Evolutionary conservation across 768 basidiomycete genomes (phyloP).

Genomic region (Naganishia friedmannii): DNA sequence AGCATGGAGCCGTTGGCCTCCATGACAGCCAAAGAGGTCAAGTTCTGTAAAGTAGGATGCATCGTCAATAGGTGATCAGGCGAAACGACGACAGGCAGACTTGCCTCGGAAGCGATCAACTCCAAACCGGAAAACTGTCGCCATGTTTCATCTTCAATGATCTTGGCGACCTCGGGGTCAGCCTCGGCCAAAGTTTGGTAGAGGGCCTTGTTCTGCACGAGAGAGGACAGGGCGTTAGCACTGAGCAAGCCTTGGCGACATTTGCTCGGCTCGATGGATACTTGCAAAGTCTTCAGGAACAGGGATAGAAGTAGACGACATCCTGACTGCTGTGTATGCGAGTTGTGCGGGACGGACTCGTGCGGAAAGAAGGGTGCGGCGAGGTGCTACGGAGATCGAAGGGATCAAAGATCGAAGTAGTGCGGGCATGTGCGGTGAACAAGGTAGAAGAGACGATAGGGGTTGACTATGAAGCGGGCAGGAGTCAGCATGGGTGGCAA

Average conservation of each 20-base stretch:
- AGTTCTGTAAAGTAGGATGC: slow-evolving; percentile 61
- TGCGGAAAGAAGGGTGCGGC: slow-evolving; percentile 17
- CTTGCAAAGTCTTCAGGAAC: slow-evolving; percentile 53
- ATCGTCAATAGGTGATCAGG: background rate
- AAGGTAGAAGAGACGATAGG: slow-evolving; percentile 5
- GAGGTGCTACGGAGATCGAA: slow-evolving; percentile 22
- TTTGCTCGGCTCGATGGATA: slow-evolving; percentile 32
- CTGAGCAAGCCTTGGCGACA: slow-evolving; percentile 54
- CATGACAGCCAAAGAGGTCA: slow-evolving; percentile 93
- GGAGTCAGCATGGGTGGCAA: background rate
- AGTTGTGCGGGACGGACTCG: slow-evolving; percentile 15
- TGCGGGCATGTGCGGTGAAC: slow-evolving; percentile 25
- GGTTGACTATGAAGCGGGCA: background rate
- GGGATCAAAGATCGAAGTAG: slow-evolving; percentile 30
- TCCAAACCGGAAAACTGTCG: slow-evolving; percentile 95
- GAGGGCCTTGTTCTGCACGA: slow-evolving; percentile 68
- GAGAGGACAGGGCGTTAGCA: no score
- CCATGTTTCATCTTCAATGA: slow-evolving; percentile 96
- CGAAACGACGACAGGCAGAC: slow-evolving; percentile 31
- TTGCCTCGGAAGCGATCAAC: slow-evolving; percentile 96
- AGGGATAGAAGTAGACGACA: slow-evolving; percentile 50
- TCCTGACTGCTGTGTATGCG: slow-evolving; percentile 21
- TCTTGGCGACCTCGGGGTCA: slow-evolving; percentile 92
- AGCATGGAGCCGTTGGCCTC: slow-evolving; percentile 98
- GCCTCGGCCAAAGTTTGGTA: slow-evolving; percentile 83